phyloP scores from a whole-genome alignment of 2,329 filamentous ascomycete genomes.

The Fusarium sulawesiense region DNA sequence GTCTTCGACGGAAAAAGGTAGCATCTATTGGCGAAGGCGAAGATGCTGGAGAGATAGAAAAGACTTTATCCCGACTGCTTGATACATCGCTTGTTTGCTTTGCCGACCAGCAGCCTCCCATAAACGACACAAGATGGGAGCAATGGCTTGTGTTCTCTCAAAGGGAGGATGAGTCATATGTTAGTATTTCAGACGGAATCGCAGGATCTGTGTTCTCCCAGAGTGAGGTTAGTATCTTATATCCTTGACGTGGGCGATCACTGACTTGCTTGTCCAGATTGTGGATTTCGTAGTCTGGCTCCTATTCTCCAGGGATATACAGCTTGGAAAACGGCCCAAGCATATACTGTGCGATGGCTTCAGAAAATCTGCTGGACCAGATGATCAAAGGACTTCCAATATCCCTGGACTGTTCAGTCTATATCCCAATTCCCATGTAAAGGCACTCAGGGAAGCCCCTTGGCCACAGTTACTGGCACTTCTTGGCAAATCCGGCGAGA shows the following conservation, averaged over 20 bases:
- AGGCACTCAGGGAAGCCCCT: conserved; percentile 72
- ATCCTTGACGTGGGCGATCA: conserved; percentile 1
- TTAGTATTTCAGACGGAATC: conserved; percentile 63
- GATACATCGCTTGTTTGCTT: conserved; percentile 77
- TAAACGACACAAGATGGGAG: conserved; percentile 59
- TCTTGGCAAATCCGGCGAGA: conserved; percentile 79
- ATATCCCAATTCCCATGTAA: conserved; percentile 77
- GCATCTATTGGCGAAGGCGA: conserved; percentile 54
- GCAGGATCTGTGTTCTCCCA: conserved; percentile 65
- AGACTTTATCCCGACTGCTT: conserved; percentile 67
- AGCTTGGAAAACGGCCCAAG: conserved; percentile 63
- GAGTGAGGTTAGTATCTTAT: conserved; percentile 64
- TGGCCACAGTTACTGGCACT: conserved; percentile 83
- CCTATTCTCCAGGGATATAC: conserved; percentile 72
- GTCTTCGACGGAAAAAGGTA: conserved; percentile 68
- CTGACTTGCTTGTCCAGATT: conserved; percentile 63
- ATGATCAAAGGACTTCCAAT: conserved; percentile 48
- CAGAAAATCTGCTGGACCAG: conserved; percentile 59
- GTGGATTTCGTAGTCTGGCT: conserved; percentile 82
- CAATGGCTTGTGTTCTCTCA: conserved; percentile 73
- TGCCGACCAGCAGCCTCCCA: conserved; percentile 44
- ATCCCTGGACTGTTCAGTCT: conserved; percentile 75
- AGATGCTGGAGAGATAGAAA: conserved; percentile 50
- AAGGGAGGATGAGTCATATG: conserved; percentile 66
- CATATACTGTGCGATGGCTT: conserved; percentile 90